Evolutionary conservation across 2,329 filamentous ascomycete species (phyloP).

Genomic region (Botrytis porri): DNA sequence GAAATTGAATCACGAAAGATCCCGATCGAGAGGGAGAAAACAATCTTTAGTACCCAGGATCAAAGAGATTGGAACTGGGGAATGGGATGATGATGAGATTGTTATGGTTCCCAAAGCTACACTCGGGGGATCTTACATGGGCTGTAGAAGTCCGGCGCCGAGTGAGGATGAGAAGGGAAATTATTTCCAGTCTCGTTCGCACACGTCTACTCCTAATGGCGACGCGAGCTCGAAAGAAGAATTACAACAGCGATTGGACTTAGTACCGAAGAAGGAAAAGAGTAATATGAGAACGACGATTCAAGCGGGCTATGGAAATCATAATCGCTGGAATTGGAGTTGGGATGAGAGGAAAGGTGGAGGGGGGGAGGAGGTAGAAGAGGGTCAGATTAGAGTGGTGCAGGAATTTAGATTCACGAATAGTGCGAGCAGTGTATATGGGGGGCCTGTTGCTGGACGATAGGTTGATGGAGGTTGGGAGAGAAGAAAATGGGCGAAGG

Average conservation of each 20-base stretch:
- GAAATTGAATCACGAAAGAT: background rate
- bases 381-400: constrained; percentile 13
- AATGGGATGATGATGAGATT: constrained; percentile 10
- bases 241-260: background rate
- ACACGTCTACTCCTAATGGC: background rate
- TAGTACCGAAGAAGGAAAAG: constrained; percentile 15
- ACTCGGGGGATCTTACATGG: background rate
- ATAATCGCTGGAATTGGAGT: constrained; percentile 1
- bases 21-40: background rate
- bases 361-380: background rate
- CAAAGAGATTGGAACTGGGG: background rate
- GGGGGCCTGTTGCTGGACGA: constrained; percentile 3
- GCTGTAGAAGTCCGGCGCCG: background rate
- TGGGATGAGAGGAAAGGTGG: background rate
- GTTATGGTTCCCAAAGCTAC: constrained; percentile 17
- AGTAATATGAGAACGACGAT: constrained; percentile 12
- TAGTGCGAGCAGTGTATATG: background rate
- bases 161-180: background rate
- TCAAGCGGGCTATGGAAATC: background rate
- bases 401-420: constrained; percentile 12
- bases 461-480: background rate
- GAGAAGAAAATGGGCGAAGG: background rate
- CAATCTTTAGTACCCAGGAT: background rate
- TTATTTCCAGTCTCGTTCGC: background rate
- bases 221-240: background rate